A percentile compares a stretch with the other conserved stretches of the same genome.
Evolutionary conservation across 2,329 filamentous ascomycete genomes (phyloP).

Genomic region (Trichoderma koningiopsis): DNA sequence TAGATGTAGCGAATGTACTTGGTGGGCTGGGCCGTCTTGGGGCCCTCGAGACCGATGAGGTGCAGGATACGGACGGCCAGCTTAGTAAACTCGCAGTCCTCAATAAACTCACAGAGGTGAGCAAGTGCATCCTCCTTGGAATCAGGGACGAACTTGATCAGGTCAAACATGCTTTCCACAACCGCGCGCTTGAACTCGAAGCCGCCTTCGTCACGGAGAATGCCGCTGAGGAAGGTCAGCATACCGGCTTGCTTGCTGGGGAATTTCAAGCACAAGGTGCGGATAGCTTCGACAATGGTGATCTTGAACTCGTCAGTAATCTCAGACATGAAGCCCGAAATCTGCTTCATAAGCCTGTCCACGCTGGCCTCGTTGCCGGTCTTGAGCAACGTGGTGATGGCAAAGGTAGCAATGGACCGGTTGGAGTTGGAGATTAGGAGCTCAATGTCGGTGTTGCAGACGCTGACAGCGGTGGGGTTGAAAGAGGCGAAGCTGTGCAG

Average conservation of each 20-base stretch:
- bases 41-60: slow-evolving; percentile 89
- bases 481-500: slow-evolving; percentile 95
- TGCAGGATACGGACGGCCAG: slow-evolving; percentile 93
- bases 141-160: slow-evolving; percentile 98
- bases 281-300: slow-evolving; percentile 98
- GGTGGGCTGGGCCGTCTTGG: slow-evolving; percentile 91
- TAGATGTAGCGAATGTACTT: slow-evolving; percentile 99
- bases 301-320: slow-evolving; percentile 99
- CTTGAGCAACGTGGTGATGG: slow-evolving; percentile 96
- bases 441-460: slow-evolving; percentile 97
- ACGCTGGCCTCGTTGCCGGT: slow-evolving; percentile 97
- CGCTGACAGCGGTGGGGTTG: slow-evolving; percentile 88
- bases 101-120: slow-evolving; percentile 97
- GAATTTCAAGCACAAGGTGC: slow-evolving; percentile 95
- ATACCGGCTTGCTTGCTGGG: slow-evolving; percentile 97
- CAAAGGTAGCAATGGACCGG: slow-evolving; percentile 95
- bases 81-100: slow-evolving; percentile 99
- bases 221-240: slow-evolving; percentile 96
- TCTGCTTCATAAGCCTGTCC: slow-evolving; percentile 97
- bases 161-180: slow-evolving; percentile 98
- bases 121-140: slow-evolving; percentile 79
- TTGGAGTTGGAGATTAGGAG: slow-evolving; percentile 95
- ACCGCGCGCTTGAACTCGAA: slow-evolving; percentile 98
- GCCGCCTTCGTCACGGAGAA: slow-evolving; percentile 92
- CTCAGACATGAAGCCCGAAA: slow-evolving; percentile 96